Base-by-base conservation (phyloP, 2,329 filamentous ascomycete species). In the Cladophialophora carrionii region DNA sequence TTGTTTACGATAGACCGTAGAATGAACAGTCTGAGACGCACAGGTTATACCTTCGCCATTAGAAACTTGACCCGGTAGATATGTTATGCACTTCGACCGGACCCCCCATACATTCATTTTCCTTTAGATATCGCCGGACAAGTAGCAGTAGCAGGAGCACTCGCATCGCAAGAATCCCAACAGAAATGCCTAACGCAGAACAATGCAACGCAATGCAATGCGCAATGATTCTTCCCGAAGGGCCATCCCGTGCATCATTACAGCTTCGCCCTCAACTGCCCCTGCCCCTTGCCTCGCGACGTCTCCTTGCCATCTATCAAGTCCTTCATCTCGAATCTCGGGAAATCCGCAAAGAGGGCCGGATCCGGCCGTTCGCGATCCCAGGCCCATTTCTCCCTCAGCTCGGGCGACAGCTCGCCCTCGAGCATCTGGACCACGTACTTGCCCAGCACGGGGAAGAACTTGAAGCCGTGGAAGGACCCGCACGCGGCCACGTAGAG, bases 301-400 rank as follows among this genome's bases (percentile, higher is more conserved):
- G 37, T n/a, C 37, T 31, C 29, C n/a, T 55, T 31, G 1, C 26
- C 54, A 12, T 79, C 76, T 61, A 80, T 62, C 60, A 87, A 71
- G 70, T 87, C 83, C 59, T 76, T 82, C 80, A 88, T 81, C 79
- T 88, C 85, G 3, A 78, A 78, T 55, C 82, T 79, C 7, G 86
- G 86, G 74, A 80, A 88, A 72, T 85, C 84, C 7, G 82, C 78
- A 70, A 85, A 86, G 10, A 79, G 71, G 1, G 78, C 75, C 2
- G 79, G 74, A 69, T 86, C 83, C 1, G 86, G 85, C 24, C 84
- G 76, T 71, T 85, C 82, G 12, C 86, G 80, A 73, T 89, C 85
- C 80, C 80, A 82, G 10, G 72, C 68, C 82, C 82, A 84, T 57
- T 82, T 70, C 22, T 77, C 69, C 8, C 60, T 68, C 52, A 81